These are phyloP conservation scores for Aschersonia sp. DNA, from an alignment of 2,329 filamentous ascomycete species.

Conservation along the genomic window DNA sequence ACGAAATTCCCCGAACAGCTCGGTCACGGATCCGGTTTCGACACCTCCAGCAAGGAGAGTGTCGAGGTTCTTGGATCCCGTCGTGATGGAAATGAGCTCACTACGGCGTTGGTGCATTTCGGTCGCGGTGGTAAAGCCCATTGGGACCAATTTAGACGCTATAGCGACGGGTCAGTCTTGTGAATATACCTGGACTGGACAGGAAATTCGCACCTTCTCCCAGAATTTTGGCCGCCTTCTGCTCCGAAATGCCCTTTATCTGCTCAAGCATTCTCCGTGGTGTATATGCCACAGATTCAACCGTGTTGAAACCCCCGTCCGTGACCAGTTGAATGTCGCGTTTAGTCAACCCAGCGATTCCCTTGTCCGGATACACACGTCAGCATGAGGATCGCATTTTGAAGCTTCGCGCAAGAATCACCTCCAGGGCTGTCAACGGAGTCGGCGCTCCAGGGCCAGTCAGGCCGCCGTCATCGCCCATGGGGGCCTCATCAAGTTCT, in stretches of 20 bases:
- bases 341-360: conserved; percentile 78
- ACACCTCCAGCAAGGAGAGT: conserved; percentile 88
- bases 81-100: conserved; percentile 95
- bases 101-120: conserved; percentile 97
- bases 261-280: conserved; percentile 74
- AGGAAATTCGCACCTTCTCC: conserved; percentile 54
- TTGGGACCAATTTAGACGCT: conserved; percentile 93
- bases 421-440: conserved; percentile 73
- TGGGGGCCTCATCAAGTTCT: conserved; percentile 52
- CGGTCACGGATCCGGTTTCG: conserved; percentile 94
- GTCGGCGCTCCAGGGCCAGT: conserved; percentile 88
- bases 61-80: conserved; percentile 93
- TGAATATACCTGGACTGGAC: not conserved
- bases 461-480: conserved; percentile 54
- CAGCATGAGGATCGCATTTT: not conserved
- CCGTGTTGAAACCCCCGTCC: conserved; percentile 87
- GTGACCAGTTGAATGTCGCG: conserved; percentile 87
- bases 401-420: conserved; percentile 20
- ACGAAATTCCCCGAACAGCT: conserved; percentile 94
- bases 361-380: conserved; percentile 32
- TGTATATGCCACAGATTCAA: conserved; percentile 90
- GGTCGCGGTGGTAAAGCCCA: conserved; percentile 97
- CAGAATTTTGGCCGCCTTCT: conserved; percentile 86
- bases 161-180: conserved; percentile 4
- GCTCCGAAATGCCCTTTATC: conserved; percentile 95